Evolutionary conservation across 2,329 filamentous ascomycete genomes (phyloP).

Genomic region (Thelonectria olida): DNA sequence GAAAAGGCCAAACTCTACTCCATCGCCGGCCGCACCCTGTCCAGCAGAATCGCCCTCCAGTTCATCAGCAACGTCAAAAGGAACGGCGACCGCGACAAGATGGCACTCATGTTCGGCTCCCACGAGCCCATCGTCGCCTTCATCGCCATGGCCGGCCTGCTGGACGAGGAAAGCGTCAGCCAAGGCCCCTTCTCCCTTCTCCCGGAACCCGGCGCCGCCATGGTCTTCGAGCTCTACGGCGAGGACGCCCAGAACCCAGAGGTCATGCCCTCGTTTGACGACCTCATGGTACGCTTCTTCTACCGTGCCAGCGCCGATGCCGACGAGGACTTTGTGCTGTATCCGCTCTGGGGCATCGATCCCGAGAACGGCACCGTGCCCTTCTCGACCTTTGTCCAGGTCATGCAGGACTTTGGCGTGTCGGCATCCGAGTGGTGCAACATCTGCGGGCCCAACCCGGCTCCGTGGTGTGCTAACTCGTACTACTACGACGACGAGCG

Average conservation of each 20-base stretch:
- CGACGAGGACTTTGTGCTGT: constrained; percentile 45
- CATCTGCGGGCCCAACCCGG: constrained; percentile 46
- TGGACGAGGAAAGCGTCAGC: constrained; percentile 60
- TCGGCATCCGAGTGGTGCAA: constrained; percentile 54
- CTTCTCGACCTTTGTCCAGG: constrained; percentile 49
- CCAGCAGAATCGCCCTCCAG: constrained; percentile 52
- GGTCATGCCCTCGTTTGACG: constrained; percentile 42
- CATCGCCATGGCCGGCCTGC: constrained; percentile 59
- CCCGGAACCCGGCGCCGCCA: constrained; percentile 76
- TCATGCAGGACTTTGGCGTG: constrained; percentile 49
- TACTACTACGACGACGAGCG: neutral
- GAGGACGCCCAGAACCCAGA: constrained; percentile 31
- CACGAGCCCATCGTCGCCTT: constrained; percentile 65
- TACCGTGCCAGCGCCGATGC: constrained; percentile 60
- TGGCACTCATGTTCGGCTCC: constrained; percentile 64
- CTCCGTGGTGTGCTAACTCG: constrained; percentile 49
- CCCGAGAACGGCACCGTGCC: constrained; percentile 45
- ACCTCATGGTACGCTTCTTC: constrained; percentile 64
- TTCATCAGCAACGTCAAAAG: constrained; percentile 54
- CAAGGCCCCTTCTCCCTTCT: constrained; percentile 48
- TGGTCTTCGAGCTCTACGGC: constrained; percentile 74
- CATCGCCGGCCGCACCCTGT: constrained; percentile 64
- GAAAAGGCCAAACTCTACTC: constrained; percentile 51
- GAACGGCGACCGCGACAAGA: constrained; percentile 52
- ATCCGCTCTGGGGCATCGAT: constrained; percentile 53